Evolutionary conservation across 441 rosid species (phyloP).

Genomic region (Populus hybrid): DNA sequence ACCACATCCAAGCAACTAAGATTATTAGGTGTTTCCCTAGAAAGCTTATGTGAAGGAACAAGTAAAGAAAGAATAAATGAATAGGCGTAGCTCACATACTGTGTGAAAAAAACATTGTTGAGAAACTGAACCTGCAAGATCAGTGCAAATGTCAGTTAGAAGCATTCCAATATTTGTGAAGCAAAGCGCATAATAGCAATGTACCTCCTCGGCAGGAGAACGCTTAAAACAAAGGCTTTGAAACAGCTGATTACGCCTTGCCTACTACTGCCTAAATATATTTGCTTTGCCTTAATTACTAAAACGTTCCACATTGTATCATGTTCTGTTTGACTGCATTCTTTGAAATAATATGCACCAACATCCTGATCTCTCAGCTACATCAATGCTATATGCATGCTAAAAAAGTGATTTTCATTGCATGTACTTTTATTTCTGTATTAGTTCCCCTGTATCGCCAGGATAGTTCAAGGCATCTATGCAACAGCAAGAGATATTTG

Average conservation of each 20-base stretch:
- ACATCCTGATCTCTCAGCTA: background rate
- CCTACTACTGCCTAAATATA: background rate
- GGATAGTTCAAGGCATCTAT: background rate
- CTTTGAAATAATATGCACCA: background rate
- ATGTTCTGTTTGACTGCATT: background rate
- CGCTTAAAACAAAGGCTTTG: background rate
- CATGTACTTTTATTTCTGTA: background rate
- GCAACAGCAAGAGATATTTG: background rate
- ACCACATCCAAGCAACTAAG: slow-evolving; percentile 21
- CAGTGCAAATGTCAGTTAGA: slow-evolving; percentile 18
- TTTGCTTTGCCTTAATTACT: background rate
- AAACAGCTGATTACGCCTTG: background rate
- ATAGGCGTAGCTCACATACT: slow-evolving; percentile 45
- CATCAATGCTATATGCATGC: background rate
- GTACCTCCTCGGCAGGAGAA: background rate
- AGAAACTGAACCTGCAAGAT: slow-evolving; percentile 96
- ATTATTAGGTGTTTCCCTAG: slow-evolving; percentile 8
- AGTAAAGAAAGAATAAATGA: slow-evolving; percentile 13
- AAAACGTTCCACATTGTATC: background rate
- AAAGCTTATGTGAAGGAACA: background rate
- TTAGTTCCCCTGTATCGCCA: background rate
- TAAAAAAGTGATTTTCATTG: background rate
- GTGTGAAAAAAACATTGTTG: slow-evolving; percentile 97
- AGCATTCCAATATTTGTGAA: slow-evolving; percentile 4
- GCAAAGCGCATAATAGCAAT: background rate